Evolutionary conservation across 1,139 yeast species (phyloP).

Genomic region (Petasospora fabianii): DNA sequence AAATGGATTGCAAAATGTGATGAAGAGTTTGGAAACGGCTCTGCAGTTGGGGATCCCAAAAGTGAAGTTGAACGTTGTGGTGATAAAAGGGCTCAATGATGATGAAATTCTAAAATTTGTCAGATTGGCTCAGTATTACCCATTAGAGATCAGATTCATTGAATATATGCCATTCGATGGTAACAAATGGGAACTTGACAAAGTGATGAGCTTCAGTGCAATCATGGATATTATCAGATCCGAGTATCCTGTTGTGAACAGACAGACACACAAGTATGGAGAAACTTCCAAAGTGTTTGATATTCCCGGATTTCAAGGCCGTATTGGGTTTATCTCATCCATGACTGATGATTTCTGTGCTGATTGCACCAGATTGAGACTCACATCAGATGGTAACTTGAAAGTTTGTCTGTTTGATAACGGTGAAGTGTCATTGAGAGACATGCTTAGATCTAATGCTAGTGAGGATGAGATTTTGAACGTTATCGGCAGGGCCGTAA

Average conservation of each 20-base stretch:
- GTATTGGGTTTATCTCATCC: conserved; percentile 47
- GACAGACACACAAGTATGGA: conserved; percentile 32
- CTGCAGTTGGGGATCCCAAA: conserved; percentile 39
- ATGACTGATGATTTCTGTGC: conserved; percentile 51
- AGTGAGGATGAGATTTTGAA: conserved; percentile 33
- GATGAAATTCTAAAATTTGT: conserved; percentile 47
- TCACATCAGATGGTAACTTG: conserved; percentile 49
- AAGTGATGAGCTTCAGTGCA: conserved; percentile 41
- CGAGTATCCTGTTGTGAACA: conserved; percentile 25
- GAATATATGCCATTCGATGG: conserved; percentile 57
- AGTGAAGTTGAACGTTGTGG: conserved; percentile 45
- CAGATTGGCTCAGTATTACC: conserved; percentile 34
- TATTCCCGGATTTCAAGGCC: conserved; percentile 39
- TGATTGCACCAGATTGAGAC: conserved; percentile 44
- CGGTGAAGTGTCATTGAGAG: conserved; percentile 44
- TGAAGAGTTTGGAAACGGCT: conserved; percentile 40
- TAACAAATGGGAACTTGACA: conserved; percentile 42
- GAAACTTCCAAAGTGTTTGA: conserved; percentile 44
- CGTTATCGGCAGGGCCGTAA: conserved; percentile 41
- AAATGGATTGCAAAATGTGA: conserved; percentile 41
- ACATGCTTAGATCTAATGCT: conserved; percentile 34
- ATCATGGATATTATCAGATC: conserved; percentile 33
- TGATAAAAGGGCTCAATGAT: conserved; percentile 46
- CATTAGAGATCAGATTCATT: conserved; percentile 46
- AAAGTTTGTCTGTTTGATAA: conserved; percentile 52